These are phyloP conservation scores for Flaveria brownii DNA, from an alignment of 129 eudicot species.

Conservation along the genomic window DNA sequence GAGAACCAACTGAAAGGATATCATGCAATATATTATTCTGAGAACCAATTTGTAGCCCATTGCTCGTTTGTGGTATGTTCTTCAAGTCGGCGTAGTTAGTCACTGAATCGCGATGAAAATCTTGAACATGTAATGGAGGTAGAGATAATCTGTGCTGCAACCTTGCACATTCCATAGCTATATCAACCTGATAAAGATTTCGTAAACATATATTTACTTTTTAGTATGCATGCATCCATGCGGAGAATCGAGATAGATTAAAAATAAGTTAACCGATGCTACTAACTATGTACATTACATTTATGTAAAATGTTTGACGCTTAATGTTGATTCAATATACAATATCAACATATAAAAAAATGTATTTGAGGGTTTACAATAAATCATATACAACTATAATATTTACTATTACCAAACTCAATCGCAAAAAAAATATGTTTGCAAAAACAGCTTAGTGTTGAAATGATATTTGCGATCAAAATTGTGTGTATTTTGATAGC, in stretches of 20 bases:
- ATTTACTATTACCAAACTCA: too few relatives aligned
- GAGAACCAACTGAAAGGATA: conserved; percentile 71
- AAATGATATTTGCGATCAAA: too few relatives aligned
- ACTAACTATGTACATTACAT: too few relatives aligned
- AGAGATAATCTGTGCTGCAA: conserved; percentile 66
- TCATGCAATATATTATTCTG: conserved; percentile 61
- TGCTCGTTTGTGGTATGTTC: conserved; percentile 45
- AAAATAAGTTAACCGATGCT: background rate
- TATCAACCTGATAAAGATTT: conserved; percentile 59
- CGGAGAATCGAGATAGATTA: background rate
- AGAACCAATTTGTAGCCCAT: conserved; percentile 30
- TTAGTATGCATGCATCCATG: conserved; percentile 10
- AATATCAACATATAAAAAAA: too few relatives aligned
- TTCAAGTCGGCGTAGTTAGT: conserved; percentile 29
- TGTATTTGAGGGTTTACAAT: too few relatives aligned
- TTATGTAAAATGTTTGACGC: too few relatives aligned
- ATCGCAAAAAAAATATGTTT: too few relatives aligned
- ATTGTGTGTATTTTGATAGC: too few relatives aligned
- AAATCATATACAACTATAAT: too few relatives aligned
- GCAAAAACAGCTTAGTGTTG: too few relatives aligned
- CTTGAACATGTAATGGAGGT: conserved; percentile 86
- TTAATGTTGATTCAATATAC: too few relatives aligned
- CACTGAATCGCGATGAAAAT: conserved; percentile 37
- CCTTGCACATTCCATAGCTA: conserved; percentile 93
- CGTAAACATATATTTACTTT: background rate